phyloP scores from a whole-genome alignment of 2,329 filamentous ascomycete species.

The Neurospora sp. region DNA sequence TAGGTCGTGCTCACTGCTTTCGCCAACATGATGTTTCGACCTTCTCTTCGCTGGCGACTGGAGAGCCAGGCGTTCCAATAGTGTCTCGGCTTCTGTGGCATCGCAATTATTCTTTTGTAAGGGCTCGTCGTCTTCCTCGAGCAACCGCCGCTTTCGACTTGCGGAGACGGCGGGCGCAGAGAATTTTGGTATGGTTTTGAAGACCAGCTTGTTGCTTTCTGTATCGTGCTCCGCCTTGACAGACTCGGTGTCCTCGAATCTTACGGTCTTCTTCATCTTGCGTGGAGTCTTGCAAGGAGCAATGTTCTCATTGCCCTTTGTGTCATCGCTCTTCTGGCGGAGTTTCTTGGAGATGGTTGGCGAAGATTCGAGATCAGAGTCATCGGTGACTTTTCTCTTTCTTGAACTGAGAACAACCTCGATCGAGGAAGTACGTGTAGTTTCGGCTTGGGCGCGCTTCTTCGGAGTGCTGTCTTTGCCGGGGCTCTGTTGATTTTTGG shows the following conservation, averaged over 20 bases:
- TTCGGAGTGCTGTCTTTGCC: constrained; percentile 17
- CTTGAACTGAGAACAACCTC: constrained; percentile 22
- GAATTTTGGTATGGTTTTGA: constrained; percentile 4
- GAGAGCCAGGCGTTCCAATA: constrained; percentile 32
- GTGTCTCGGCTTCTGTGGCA: constrained; percentile 22
- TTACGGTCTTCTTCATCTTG: constrained; percentile 18
- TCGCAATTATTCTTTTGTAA: constrained; percentile 7
- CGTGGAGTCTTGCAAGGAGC: constrained; percentile 4
- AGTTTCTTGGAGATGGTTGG: constrained; percentile 10
- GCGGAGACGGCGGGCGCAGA: constrained; percentile 19
- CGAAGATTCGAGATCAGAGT: constrained; percentile 15
- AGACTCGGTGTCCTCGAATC: constrained; percentile 11
- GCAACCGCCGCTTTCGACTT: constrained; percentile 17
- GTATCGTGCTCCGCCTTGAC: not conserved
- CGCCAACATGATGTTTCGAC: constrained; percentile 28
- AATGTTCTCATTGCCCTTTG: constrained; percentile 11
- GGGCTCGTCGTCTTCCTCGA: constrained; percentile 9
- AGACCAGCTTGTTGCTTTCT: not conserved
- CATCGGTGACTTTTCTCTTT: constrained; percentile 30
- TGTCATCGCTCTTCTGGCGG: constrained; percentile 16
- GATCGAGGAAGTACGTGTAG: constrained; percentile 20
- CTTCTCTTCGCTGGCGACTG: constrained; percentile 23
- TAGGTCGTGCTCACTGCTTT: constrained; percentile 27
- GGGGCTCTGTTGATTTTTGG: constrained; percentile 27
- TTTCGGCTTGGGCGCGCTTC: constrained; percentile 25